Evolutionary conservation across 768 basidiomycete species (phyloP), one percentile per base, ranked within the genome.

Genomic region (Russula compacta): DNA sequence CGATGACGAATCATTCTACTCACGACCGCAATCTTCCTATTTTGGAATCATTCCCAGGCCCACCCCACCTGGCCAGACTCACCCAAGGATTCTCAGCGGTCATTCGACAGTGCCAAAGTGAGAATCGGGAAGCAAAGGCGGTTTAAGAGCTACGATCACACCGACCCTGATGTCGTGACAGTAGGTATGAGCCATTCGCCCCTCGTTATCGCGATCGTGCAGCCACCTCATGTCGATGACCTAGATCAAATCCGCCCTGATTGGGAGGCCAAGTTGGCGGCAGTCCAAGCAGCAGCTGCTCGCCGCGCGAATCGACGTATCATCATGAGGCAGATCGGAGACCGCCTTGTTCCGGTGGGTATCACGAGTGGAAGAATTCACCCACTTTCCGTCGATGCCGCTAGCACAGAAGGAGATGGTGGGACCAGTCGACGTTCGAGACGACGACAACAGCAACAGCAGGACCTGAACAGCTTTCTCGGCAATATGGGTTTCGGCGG

Each of bases 291-390:
- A 36, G 87, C 92, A n/a, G 95, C 93, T 39, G 85, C 92, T n/a
- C 83, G 97, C 61, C 86, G 95, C 32, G 97, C 97, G 9, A 95
- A 95, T 71, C 80, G 97, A 69, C 82, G 97, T 48, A 95, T 98
- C 71, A 89, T 99, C 58, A 98, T 99, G 94, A 85, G 97, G 47
- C 93, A 98, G 73, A 92, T 98, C 36, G 97, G 97, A 58, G 97
- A 98, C 73, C 84, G 95, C 38, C 86, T 99, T 56, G 89, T 99
- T 61, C 97, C 97, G 35, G 92, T 99, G 24, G 97, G 97, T 32
- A 90, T 97, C 63, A 95, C 94, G 2, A 94, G 92, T 67, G 93
- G 86, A 60, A 82, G 91, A 24, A 83, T 89, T 56, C 87, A 88
- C 66, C 75, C 86, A 33, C 75, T 92, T 38, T 77, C 78, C 33